phyloP scores from a whole-genome alignment of 495 filamentous ascomycete species.

The Echria macrotheca region DNA sequence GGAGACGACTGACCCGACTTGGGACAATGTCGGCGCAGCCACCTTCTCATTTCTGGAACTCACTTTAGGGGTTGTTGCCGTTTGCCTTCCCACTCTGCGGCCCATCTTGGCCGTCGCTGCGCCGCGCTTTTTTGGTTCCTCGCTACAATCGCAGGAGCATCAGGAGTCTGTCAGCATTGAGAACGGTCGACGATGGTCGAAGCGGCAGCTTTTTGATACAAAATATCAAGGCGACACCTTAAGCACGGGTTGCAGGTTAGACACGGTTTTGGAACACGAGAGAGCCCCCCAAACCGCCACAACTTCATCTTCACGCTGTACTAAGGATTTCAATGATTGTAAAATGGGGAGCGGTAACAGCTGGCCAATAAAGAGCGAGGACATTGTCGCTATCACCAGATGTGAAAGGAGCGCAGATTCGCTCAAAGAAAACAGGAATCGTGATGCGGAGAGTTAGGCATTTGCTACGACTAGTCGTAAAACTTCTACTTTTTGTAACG shows the following conservation, averaged over 20 bases:
- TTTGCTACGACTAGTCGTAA: no score
- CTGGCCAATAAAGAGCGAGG: neutral
- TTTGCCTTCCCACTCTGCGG: slow-evolving; percentile 44
- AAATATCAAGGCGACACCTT: no score
- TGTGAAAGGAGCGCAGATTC: neutral
- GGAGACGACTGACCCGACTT: slow-evolving; percentile 28
- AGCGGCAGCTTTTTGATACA: no score
- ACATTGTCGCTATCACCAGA: neutral
- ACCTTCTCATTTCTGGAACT: slow-evolving; percentile 51
- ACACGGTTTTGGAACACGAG: neutral
- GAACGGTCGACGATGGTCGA: neutral
- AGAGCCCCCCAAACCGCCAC: neutral
- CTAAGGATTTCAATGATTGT: neutral
- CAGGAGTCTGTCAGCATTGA: neutral
- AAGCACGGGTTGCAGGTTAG: neutral
- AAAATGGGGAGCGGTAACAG: neutral
- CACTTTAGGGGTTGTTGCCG: slow-evolving; percentile 48
- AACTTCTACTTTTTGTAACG: no score
- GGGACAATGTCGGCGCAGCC: slow-evolving; percentile 46
- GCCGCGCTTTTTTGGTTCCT: slow-evolving; percentile 15
- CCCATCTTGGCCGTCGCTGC: slow-evolving; percentile 26
- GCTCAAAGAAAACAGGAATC: no score
- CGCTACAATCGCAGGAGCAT: neutral
- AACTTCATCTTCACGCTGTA: neutral
- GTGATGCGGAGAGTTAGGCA: no score